Base-by-base conservation (phyloP, 1,139 yeast species). In the Arxiozyma heterogenica region DNA sequence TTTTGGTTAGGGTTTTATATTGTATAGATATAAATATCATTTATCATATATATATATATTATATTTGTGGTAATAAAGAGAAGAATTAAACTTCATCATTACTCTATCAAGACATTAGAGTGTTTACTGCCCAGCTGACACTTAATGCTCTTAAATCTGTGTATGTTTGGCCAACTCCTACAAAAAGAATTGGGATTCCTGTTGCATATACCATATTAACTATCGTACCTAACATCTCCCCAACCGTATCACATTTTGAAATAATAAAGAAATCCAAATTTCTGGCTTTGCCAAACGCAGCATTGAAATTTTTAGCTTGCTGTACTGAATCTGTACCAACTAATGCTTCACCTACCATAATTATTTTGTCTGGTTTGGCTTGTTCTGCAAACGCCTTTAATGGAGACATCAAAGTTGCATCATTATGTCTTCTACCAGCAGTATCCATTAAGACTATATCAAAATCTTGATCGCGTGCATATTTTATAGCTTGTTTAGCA, bases 141-240 rank as follows among this genome's bases (percentile, higher is more conserved):
- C 95, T 87, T 62, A 93, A 75, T n/a, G 96, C 84, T 68, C 96
- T 82, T 58, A 93, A 76, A 70, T 93, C 98, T 0, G 98, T 93
- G 64, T 94, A 93, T 1, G 95, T 93, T 73, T 93, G 98, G 12
- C 98, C 98, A 1, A 93, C 90, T 34, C 98, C 98, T 54, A 93
- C 94, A 72, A 93, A 93, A 61, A 93, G 75, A 48, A 93, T 94
- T 0, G 98, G 98, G 22, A 93, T 94, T 44, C 90, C 90, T 0
- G 98, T 93, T 4, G 97, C 93, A 77, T 87, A 88, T 2, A 95
- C 96, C 96, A 93, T 89, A 70, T 93, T 91, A 38, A 93, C 96
- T 90, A 94, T 88, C 0, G 96, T 83, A 23, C 98, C 98, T 43
- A 93, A 86, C 79, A 93, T 77, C 63, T 91, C 97, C 22, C 98